Evolutionary conservation across 768 basidiomycete species (phyloP).

Genomic region (Cystobasidium onofrii): DNA sequence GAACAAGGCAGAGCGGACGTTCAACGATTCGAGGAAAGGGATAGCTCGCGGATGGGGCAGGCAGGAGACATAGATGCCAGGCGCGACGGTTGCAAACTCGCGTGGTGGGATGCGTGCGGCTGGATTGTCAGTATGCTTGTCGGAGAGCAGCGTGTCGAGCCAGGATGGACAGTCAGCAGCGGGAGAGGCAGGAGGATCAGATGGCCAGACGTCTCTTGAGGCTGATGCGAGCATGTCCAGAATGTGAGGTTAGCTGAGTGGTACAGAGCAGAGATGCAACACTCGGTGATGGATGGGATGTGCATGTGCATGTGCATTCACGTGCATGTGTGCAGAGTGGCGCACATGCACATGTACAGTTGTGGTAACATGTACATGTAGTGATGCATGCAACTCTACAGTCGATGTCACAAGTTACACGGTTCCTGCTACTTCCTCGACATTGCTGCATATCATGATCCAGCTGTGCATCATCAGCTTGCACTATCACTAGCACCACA

Average conservation of each 20-base stretch:
- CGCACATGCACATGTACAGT: no score
- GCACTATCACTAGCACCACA: background rate
- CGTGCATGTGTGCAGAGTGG: no score
- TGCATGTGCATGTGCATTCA: no score
- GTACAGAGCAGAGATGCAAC: background rate
- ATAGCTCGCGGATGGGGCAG: slow-evolving; percentile 3
- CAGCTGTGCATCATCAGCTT: background rate
- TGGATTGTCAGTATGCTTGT: background rate
- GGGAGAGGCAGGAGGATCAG: background rate
- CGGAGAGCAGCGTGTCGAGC: background rate
- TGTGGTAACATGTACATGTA: no score
- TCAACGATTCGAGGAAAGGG: background rate
- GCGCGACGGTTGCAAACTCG: background rate
- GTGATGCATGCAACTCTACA: no score
- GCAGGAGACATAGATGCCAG: background rate
- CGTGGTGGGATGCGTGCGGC: background rate
- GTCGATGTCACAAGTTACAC: no score
- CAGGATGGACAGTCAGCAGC: background rate
- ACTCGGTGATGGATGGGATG: no score
- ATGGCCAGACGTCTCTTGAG: background rate
- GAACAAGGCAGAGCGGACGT: background rate
- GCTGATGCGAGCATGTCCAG: background rate
- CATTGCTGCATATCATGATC: no score
- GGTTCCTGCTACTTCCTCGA: no score
- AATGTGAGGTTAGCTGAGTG: background rate